A percentile compares a stretch with the other conserved stretches of the same genome.
phyloP scores from a whole-genome alignment of 1,284 basidiomycete species.

The Entoloma clypeatum region DNA sequence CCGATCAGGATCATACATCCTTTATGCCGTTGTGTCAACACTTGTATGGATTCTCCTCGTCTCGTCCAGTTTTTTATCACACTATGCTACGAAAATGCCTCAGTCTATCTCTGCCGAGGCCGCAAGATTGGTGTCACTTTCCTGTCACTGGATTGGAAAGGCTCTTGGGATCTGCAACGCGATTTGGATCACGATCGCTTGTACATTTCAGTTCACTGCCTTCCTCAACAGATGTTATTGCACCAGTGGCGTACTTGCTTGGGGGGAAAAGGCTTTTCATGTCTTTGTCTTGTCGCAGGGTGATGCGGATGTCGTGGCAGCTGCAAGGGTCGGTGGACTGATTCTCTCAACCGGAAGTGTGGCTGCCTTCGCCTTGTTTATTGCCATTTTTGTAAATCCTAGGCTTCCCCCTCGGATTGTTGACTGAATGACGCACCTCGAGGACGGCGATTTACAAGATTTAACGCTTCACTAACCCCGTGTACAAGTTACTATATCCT shows the following conservation, averaged over 20 bases:
- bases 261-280: slow-evolving; percentile 12
- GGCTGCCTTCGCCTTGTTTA: too few relatives aligned
- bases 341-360: too few relatives aligned
- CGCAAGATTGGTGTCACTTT: slow-evolving; percentile 19
- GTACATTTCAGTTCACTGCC: slow-evolving; percentile 34
- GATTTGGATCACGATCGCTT: slow-evolving; percentile 27
- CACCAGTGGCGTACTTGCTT: slow-evolving; percentile 31
- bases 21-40: slow-evolving; percentile 36
- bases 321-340: too few relatives aligned
- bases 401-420: too few relatives aligned
- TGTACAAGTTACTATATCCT: too few relatives aligned
- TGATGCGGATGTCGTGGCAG: too few relatives aligned
- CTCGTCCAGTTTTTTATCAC: slow-evolving; percentile 32
- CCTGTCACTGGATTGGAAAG: slow-evolving; percentile 30
- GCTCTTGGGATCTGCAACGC: slow-evolving; percentile 28
- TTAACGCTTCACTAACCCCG: too few relatives aligned
- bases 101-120: slow-evolving; percentile 1
- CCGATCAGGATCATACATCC: slow-evolving; percentile 34
- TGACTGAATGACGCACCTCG: too few relatives aligned
- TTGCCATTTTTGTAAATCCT: too few relatives aligned
- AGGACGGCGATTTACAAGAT: too few relatives aligned
- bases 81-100: slow-evolving; percentile 22
- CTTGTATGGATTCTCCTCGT: slow-evolving; percentile 36
- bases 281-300: too few relatives aligned
- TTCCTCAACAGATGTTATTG: slow-evolving; percentile 36